Percentiles rank a stretch among this genome's conserved stretches.
Evolutionary conservation across 106 monocot species (phyloP).

Genomic region (Apostasia ramifera): DNA sequence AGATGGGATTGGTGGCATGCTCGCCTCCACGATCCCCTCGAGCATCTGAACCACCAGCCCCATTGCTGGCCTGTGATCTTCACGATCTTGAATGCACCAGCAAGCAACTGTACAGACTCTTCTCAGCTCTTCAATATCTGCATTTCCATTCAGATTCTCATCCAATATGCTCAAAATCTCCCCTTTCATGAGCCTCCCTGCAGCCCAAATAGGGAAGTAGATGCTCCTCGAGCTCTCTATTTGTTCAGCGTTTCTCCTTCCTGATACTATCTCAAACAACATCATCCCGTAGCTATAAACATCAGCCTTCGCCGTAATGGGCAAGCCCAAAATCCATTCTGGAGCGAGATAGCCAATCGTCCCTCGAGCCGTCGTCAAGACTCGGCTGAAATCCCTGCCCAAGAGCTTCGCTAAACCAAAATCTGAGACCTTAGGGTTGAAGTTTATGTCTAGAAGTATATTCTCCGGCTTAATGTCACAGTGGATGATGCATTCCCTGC

Average conservation of each 20-base stretch:
- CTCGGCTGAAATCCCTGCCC: conserved; percentile 16
- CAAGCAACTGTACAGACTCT: conserved; percentile 11
- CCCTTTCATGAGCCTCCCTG: conserved; percentile 8
- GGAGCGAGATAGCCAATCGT: conserved; percentile 14
- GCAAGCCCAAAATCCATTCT: conserved; percentile 10
- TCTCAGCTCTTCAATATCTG: conserved; percentile 6
- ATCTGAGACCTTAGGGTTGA: conserved; percentile 12
- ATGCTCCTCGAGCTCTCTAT: neutral
- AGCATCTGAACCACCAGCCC: conserved; percentile 21
- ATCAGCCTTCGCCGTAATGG: conserved; percentile 14
- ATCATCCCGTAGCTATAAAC: conserved; percentile 21
- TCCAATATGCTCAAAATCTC: conserved; percentile 9
- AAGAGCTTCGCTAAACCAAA: conserved; percentile 27
- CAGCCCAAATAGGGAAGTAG: conserved; percentile 7
- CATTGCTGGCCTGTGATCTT: conserved; percentile 23
- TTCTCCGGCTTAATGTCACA: conserved; percentile 16
- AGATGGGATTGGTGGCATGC: conserved; percentile 10
- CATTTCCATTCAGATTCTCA: conserved; percentile 5
- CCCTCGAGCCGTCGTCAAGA: conserved; percentile 16
- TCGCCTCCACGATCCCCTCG: conserved; percentile 9
- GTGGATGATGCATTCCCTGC: conserved; percentile 16
- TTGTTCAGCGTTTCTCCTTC: conserved; percentile 4
- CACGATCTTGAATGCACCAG: conserved; percentile 30
- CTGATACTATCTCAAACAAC: conserved; percentile 22
- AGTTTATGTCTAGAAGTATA: conserved; percentile 8